Evolutionary conservation across 2,329 filamentous ascomycete genomes (phyloP).

Genomic region (Venturia pyrina): DNA sequence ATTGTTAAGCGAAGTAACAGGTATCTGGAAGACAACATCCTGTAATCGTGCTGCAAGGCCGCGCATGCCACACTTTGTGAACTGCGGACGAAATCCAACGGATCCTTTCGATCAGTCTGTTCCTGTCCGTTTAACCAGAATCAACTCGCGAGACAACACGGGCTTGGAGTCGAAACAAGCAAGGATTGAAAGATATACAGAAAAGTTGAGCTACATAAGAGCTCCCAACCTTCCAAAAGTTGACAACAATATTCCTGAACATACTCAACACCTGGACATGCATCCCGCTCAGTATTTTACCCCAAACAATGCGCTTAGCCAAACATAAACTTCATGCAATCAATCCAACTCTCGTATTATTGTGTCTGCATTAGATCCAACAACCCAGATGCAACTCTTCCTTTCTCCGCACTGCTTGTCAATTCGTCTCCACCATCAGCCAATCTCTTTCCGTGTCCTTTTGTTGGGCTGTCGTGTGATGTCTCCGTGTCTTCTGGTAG

Average conservation of each 20-base stretch:
- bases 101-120: not conserved
- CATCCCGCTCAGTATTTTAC: not conserved
- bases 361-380: slow-evolving; percentile 30
- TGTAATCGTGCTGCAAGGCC: too few species aligned
- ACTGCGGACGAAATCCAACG: too few species aligned
- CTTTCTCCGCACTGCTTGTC: slow-evolving; percentile 38
- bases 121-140: not conserved
- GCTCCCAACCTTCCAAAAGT: not conserved
- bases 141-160: not conserved
- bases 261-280: slow-evolving; percentile 1
- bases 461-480: not conserved
- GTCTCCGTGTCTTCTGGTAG: not conserved
- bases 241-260: not conserved
- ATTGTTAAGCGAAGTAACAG: too few species aligned
- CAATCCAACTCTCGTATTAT: not conserved
- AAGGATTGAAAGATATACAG: not conserved
- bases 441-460: slow-evolving; percentile 11
- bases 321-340: not conserved
- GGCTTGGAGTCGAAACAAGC: too few species aligned
- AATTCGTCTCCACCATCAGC: slow-evolving; percentile 26
- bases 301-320: not conserved
- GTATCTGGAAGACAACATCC: too few species aligned
- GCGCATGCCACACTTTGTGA: too few species aligned
- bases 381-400: slow-evolving; percentile 43
- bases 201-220: not conserved